Evolutionary conservation across 495 filamentous ascomycete genomes (phyloP).

Genomic region (Viridothelium virens): DNA sequence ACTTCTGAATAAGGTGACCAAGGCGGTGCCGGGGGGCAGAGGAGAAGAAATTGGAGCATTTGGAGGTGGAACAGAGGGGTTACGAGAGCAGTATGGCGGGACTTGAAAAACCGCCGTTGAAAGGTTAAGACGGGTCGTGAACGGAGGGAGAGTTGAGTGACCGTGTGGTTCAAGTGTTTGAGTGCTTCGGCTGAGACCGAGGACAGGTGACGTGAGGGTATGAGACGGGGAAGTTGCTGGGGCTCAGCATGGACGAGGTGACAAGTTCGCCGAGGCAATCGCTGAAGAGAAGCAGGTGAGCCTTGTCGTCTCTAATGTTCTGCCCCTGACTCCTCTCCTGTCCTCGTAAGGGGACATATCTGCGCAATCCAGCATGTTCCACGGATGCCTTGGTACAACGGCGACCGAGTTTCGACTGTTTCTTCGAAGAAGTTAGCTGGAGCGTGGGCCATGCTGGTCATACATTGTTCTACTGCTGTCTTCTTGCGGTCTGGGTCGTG

Average conservation of each 20-base stretch:
- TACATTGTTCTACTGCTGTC: too few species aligned
- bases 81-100: conserved; percentile 36
- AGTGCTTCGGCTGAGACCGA: too few species aligned
- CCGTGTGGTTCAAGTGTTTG: too few species aligned
- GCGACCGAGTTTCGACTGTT: too few species aligned
- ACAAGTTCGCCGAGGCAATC: neutral
- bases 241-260: neutral
- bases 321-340: neutral
- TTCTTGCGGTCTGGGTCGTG: too few species aligned
- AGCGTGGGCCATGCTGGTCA: too few species aligned
- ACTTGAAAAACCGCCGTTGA: conserved; percentile 38
- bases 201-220: conserved; percentile 18
- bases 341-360: neutral
- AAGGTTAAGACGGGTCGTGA: conserved; percentile 11
- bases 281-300: neutral
- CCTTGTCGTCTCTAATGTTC: neutral
- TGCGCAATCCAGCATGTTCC: neutral
- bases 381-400: neutral
- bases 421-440: too few species aligned
- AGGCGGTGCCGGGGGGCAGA: conserved; percentile 34
- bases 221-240: neutral
- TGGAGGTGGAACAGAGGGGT: conserved; percentile 32
- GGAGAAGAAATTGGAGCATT: conserved; percentile 34
- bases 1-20: conserved; percentile 34
- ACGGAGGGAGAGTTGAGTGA: too few species aligned